phyloP scores from a whole-genome alignment of 1,139 yeast species.

The Maudiozyma humilis region DNA sequence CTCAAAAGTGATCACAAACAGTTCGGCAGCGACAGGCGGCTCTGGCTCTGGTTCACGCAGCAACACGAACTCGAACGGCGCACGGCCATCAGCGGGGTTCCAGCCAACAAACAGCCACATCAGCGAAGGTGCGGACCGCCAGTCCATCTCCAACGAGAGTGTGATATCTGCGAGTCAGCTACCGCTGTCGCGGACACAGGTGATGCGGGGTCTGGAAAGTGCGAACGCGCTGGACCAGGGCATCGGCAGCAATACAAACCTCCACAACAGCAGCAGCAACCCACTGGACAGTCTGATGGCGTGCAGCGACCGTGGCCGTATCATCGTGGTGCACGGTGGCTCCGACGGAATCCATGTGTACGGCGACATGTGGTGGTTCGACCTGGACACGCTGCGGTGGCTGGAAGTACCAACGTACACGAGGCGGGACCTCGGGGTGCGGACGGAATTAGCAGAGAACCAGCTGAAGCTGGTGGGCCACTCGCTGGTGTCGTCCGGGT shows the following conservation, averaged over 20 bases:
- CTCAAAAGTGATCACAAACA: slow-evolving; percentile 1
- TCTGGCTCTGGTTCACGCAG: neutral
- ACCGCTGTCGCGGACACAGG: neutral
- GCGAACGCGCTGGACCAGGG: too few relatives aligned
- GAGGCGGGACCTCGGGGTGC: slow-evolving; percentile 4
- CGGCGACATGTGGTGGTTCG: slow-evolving; percentile 45
- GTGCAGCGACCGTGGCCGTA: slow-evolving; percentile 7
- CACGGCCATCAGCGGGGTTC: too few relatives aligned
- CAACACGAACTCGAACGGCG: neutral
- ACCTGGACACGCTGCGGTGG: slow-evolving; percentile 38
- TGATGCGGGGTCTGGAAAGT: neutral
- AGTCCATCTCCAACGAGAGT: neutral
- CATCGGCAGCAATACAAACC: neutral
- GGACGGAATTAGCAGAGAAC: slow-evolving; percentile 9
- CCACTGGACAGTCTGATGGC: neutral
- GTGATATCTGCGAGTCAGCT: neutral
- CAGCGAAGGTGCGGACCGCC: neutral
- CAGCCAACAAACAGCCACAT: neutral
- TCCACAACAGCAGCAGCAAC: neutral
- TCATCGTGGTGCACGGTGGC: slow-evolving; percentile 40
- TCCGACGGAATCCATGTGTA: slow-evolving; percentile 34
- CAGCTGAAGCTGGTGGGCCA: slow-evolving; percentile 26
- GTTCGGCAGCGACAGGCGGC: neutral
- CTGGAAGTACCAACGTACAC: slow-evolving; percentile 21
- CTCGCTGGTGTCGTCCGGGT: slow-evolving; percentile 21